A percentile compares a stretch with the other conserved stretches of the same genome.
These are phyloP conservation scores for Aspergillus bombycis DNA, from an alignment of 2,329 filamentous ascomycete species.

Conservation along the genomic window DNA sequence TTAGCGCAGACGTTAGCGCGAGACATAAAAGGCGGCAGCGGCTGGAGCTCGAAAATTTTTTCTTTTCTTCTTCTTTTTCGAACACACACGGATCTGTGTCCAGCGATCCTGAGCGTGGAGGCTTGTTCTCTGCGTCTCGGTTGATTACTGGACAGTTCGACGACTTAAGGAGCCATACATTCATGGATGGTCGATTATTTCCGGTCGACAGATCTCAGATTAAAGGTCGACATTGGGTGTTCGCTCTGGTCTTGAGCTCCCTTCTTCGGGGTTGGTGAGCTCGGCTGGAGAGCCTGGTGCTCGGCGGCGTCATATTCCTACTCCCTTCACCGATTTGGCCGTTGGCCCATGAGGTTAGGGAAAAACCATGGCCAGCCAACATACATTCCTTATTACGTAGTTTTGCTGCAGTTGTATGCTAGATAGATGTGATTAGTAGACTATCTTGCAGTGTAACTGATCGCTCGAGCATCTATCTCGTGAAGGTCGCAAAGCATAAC, in stretches of 20 bases:
- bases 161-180: conserved; percentile 75
- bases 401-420: neutral
- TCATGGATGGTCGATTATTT: conserved; percentile 71
- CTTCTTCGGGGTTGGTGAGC: conserved; percentile 62
- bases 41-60: conserved; percentile 36
- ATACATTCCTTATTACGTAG: conserved; percentile 43
- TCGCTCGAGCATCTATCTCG: neutral
- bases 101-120: conserved; percentile 68
- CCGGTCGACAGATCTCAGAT: conserved; percentile 96
- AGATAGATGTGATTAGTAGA: neutral
- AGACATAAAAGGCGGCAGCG: conserved; percentile 31
- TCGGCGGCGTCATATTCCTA: conserved; percentile 82
- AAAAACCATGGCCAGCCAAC: conserved; percentile 82
- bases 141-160: conserved; percentile 87
- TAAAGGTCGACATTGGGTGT: conserved; percentile 59
- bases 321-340: conserved; percentile 80
- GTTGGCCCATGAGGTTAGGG: conserved; percentile 87
- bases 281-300: conserved; percentile 58
- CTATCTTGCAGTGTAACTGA: neutral
- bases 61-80: conserved; percentile 46
- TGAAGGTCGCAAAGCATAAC: neutral
- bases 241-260: conserved; percentile 66
- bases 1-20: conserved; percentile 32
- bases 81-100: conserved; percentile 77
- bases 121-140: conserved; percentile 63